phyloP scores from a whole-genome alignment of 345 rosid species.

The Aurinia saxatilis region DNA sequence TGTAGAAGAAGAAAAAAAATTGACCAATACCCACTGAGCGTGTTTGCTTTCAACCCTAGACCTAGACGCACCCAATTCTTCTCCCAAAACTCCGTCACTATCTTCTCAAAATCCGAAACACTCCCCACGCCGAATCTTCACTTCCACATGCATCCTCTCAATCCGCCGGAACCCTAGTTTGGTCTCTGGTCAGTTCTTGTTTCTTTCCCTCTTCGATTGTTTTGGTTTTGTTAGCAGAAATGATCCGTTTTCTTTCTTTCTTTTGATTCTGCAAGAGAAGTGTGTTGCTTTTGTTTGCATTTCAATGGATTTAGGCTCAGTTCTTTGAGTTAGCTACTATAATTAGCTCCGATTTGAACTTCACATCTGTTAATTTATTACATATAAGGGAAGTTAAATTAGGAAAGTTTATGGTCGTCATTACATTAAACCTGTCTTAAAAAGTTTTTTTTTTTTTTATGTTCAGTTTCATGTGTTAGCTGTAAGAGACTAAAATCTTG shows the following conservation, averaged over 20 bases:
- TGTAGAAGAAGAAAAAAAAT: no score
- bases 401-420: neutral
- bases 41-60: neutral
- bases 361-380: neutral
- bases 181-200: neutral
- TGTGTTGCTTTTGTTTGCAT: neutral
- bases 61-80: constrained; percentile 1
- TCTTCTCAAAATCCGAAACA: neutral
- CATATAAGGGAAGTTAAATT: neutral
- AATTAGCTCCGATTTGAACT: neutral
- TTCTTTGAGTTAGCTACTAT: neutral
- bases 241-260: neutral
- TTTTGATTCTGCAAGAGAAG: no score
- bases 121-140: neutral
- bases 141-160: neutral
- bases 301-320: neutral
- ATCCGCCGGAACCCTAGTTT: neutral
- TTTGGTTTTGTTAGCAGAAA: neutral
- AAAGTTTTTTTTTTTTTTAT: no score
- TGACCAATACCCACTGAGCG: neutral
- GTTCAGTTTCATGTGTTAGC: no score
- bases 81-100: neutral
- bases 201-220: neutral
- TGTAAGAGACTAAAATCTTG: no score
- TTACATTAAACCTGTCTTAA: no score